Evolutionary conservation across 73 alveolate species (phyloP).

Genomic region (Breviolum minutum): DNA sequence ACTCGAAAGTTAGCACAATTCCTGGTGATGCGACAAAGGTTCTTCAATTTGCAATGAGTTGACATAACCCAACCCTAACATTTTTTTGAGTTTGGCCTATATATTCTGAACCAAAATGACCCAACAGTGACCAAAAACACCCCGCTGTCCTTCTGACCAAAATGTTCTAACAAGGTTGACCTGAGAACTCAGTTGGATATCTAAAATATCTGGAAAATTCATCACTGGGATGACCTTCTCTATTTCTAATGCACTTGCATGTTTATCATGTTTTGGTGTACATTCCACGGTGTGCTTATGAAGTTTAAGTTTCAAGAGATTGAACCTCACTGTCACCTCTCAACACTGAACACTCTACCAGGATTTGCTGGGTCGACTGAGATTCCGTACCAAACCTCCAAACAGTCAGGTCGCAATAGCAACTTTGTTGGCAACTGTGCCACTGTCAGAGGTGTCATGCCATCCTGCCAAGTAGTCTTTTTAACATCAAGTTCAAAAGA

Average conservation of each 20-base stretch:
- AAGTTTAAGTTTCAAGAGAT: no score
- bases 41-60: no score
- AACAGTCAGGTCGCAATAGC: constrained; percentile 75
- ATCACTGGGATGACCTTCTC: no score
- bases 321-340: not conserved
- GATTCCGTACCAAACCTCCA: constrained; percentile 42
- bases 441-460: constrained; percentile 42
- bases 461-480: constrained; percentile 16
- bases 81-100: no score
- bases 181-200: not conserved
- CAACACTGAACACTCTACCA: not conserved
- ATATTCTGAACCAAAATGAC: no score
- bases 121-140: not conserved
- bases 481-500: not conserved
- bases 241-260: no score
- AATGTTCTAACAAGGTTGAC: not conserved
- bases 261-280: no score
- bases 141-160: constrained; percentile 19
- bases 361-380: not conserved
- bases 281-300: no score
- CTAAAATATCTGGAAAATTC: no score
- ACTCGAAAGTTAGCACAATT: no score
- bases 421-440: constrained; percentile 52
- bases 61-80: no score
- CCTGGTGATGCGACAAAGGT: no score